Base-by-base conservation (phyloP, 441 rosid genomes). In the Kokia cookei region DNA sequence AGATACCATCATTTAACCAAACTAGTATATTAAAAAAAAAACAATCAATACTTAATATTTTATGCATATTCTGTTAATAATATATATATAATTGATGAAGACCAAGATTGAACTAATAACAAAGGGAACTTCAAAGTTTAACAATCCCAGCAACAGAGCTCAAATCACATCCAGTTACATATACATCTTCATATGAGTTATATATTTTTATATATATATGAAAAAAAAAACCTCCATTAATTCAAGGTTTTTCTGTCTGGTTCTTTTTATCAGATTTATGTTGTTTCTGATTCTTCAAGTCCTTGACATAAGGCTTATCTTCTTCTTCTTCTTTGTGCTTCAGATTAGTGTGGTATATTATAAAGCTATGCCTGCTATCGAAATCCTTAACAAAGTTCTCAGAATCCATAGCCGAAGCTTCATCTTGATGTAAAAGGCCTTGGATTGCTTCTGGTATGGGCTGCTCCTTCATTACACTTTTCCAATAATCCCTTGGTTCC, bases 401-500 rank as follows among this genome's bases (percentile, higher is more conserved):
- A 6, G 76, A 53, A 29, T 51, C 43, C 1, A 35, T 2, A 11
- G 37, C 2, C 13, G 78, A 26, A 65, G 51, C 35, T 14, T 22
- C 17, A 53, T 76, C 26, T 54, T 15, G 59, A 32, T 43, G 75
- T 62, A 75, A 67, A 55, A 79, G 83, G 43, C 69, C 76, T 35
- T 75, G 65, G 29, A 77, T 72, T 51, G 83, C 75, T 69, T 81
- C 73, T 43, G 83, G 83, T 65, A 79, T 74, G 5, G 77, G 63
- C 47, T 80, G 76, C 43, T 81, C 78, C 48, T 77, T 71, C 79
- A 57, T 74, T 2, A 71, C 71, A 10, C 8, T 45, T 7, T 57
- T 77, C 88, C 84, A 79, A 32, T 81, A 72, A 7, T 77, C 84
- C 0, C 80, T 77, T 0, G 69, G 76, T 65, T 79, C 86, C 48